Evolutionary conservation across 257 asterid species (phyloP), one percentile per base, ranked within the genome.

Genomic region (Nicotiana tabacum): DNA sequence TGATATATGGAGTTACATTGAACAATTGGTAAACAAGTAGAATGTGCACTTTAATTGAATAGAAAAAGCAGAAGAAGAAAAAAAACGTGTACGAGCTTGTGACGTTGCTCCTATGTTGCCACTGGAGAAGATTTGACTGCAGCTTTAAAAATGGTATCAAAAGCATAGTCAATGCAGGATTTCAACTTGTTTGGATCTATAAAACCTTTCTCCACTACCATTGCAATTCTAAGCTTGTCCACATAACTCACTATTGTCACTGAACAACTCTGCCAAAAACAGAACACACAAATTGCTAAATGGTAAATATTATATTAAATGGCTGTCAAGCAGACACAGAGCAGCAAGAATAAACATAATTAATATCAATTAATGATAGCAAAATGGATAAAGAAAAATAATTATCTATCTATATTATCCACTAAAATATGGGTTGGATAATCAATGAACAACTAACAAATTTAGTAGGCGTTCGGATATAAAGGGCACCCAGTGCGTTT

Each of bases 161-260:
- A 90, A 5, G 96, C 93, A 64, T 81, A 32, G 8, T 90, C 89
- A 56, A 93, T 86, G 33, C 91, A 91, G 2, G 93, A 85, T 77
- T 85, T 91, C 32, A 93, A 82, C 83, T 85, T 90, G 5, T 85
- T 85, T 24, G 88, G 88, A 84, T 93, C 94, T 9, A 93, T 67
- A 67, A 85, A 91, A 62, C 89, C 94, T 62, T 91, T 90, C 87
- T 90, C 94, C 68, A 65, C 30, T n/a, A 86, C 88, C 82, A 92
- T 76, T 12, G 91, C 90, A 17, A 92, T 69, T 82, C 97, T 85
- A 61, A 92, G 77, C 43, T 82, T 80, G 46, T 89, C 95, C 87
- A 85, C 88, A 6, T 91, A 92, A 77, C 95, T 92, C 81, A 91
- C n/a, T 76, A 92, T 66, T 18, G 91, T 86, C 24, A 90, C 87